A percentile compares a stretch with the other conserved stretches of the same genome.
Evolutionary conservation across 2,329 filamentous ascomycete genomes (phyloP).

Genomic region (Pseudogymnoascus sp.): DNA sequence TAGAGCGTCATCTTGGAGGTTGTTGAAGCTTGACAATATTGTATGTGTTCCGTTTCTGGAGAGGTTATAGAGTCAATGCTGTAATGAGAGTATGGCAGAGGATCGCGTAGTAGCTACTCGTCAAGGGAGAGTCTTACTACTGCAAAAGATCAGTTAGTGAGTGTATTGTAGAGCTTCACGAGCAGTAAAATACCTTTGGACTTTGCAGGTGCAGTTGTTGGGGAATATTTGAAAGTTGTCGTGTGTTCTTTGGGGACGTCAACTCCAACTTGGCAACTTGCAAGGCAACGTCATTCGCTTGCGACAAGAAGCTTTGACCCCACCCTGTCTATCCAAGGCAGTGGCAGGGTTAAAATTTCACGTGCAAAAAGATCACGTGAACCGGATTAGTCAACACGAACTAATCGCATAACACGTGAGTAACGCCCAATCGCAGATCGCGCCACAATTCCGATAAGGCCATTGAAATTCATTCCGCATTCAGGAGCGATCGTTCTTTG

Average conservation of each 20-base stretch:
- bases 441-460: slow-evolving; percentile 8
- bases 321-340: slow-evolving; percentile 21
- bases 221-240: slow-evolving; percentile 1
- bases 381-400: background rate
- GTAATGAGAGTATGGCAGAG: background rate
- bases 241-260: slow-evolving; percentile 5
- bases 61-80: slow-evolving; percentile 8
- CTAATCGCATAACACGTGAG: background rate
- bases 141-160: background rate
- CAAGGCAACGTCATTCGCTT: slow-evolving; percentile 9
- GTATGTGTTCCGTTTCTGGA: slow-evolving; percentile 2
- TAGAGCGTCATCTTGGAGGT: slow-evolving; percentile 42
- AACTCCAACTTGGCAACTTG: slow-evolving; percentile 8
- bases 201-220: background rate
- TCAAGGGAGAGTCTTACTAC: background rate
- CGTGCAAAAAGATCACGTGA: background rate
- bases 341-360: background rate
- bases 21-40: slow-evolving; percentile 11
- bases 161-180: background rate
- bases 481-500: slow-evolving; percentile 1
- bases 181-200: background rate
- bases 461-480: slow-evolving; percentile 6
- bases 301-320: slow-evolving; percentile 12
- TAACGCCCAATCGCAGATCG: background rate
- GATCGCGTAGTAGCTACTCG: background rate